A percentile compares a stretch with the other conserved stretches of the same genome.
These are phyloP conservation scores for Bolboschoenoplectus hybrid DNA, from an alignment of 202 grass and related monocot genomes.

Conservation along the genomic window DNA sequence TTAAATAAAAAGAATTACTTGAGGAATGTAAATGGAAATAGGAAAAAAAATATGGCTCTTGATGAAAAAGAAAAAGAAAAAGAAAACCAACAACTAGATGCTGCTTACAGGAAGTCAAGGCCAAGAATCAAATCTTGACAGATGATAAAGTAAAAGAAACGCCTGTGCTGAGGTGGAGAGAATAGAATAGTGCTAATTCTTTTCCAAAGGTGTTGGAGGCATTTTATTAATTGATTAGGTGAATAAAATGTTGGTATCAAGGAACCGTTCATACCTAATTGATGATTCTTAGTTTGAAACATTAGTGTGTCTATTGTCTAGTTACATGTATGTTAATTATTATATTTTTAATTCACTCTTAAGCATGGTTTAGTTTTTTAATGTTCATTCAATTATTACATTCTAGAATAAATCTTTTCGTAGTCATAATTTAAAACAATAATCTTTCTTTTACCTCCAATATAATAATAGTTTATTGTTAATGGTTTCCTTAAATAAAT, in stretches of 20 bases:
- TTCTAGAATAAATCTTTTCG: neutral
- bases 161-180: conserved; percentile 2
- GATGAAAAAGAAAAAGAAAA: neutral
- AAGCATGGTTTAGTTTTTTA: neutral
- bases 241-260: neutral
- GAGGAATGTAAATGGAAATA: neutral
- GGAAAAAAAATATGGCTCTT: neutral
- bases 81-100: neutral
- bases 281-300: neutral
- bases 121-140: conserved; percentile 17
- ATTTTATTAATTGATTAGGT: conserved; percentile 16
- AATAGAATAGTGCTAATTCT: conserved; percentile 18
- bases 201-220: conserved; percentile 35
- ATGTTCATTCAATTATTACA: conserved; percentile 4
- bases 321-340: no score
- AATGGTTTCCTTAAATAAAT: neutral
- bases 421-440: neutral
- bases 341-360: neutral
- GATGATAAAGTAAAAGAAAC: conserved; percentile 31
- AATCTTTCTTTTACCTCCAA: neutral
- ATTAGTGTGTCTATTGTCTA: no score
- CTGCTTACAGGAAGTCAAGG: neutral
- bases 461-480: neutral
- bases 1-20: neutral
- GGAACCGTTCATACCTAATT: neutral